Evolutionary conservation across 495 filamentous ascomycete species (phyloP).

Genomic region (Hypoxylon lenormandii): DNA sequence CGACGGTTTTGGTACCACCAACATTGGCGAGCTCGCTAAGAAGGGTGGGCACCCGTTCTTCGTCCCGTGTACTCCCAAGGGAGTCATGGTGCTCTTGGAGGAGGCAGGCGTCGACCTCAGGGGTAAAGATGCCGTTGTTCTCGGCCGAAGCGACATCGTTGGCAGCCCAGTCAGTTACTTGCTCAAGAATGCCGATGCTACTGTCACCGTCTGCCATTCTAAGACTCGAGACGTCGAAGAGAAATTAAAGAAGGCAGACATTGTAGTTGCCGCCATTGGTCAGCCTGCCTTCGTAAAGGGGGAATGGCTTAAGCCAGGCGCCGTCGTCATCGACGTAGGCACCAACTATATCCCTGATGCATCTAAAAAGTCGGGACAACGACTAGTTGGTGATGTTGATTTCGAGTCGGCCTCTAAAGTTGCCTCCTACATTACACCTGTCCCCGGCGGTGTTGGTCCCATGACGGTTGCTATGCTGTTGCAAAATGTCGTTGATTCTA

Average conservation of each 20-base stretch:
- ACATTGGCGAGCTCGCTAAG: slow-evolving; percentile 96
- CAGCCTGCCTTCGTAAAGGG: slow-evolving; percentile 87
- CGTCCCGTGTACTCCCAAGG: slow-evolving; percentile 93
- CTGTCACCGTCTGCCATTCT: slow-evolving; percentile 95
- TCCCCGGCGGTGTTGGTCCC: slow-evolving; percentile 94
- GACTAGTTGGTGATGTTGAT: slow-evolving; percentile 96
- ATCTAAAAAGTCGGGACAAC: slow-evolving; percentile 91
- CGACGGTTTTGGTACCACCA: slow-evolving; percentile 91
- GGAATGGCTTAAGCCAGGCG: slow-evolving; percentile 93
- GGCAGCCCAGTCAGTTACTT: slow-evolving; percentile 96
- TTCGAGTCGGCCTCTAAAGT: slow-evolving; percentile 86
- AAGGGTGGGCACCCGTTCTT: slow-evolving; percentile 88
- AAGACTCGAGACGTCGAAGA: slow-evolving; percentile 77
- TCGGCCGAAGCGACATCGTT: slow-evolving; percentile 96
- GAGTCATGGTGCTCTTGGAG: slow-evolving; percentile 90
- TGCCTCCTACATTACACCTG: slow-evolving; percentile 94
- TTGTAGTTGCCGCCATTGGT: slow-evolving; percentile 92
- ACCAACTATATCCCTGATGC: slow-evolving; percentile 96
- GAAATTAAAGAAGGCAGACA: slow-evolving; percentile 84
- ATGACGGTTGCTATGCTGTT: slow-evolving; percentile 99
- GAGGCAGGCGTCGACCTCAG: slow-evolving; percentile 83
- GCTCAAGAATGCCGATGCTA: slow-evolving; percentile 93
- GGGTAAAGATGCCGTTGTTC: slow-evolving; percentile 93
- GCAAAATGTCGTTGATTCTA: slow-evolving; percentile 89
- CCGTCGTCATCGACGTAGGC: slow-evolving; percentile 95